Conservation (phyloP, 345 rosid genomes). For the Syzygium aromaticum region DNA sequence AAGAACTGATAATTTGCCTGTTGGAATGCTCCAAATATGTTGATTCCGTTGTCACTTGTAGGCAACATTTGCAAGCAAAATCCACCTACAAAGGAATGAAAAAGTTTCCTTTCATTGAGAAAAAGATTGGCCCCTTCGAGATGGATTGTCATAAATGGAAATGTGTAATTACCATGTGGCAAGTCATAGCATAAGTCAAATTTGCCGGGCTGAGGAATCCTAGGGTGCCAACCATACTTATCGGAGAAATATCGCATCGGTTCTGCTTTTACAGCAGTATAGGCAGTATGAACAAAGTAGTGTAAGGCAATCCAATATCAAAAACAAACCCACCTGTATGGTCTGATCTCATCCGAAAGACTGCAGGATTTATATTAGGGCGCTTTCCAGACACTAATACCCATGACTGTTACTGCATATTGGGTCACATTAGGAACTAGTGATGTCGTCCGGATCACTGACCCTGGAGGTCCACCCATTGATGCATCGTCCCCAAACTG, state of each 20-base stretch:
- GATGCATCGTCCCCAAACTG: neutral
- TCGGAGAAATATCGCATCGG: neutral
- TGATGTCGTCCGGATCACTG: neutral
- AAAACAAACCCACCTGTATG: neutral
- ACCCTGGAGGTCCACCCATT: neutral
- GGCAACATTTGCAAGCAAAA: neutral
- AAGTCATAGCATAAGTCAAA: neutral
- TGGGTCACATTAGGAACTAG: neutral
- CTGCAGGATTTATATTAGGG: neutral
- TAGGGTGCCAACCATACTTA: too few relatives aligned
- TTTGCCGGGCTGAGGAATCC: neutral
- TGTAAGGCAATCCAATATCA: neutral
- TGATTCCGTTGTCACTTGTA: neutral
- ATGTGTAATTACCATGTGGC: neutral
- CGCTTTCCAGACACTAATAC: neutral
- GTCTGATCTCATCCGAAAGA: neutral
- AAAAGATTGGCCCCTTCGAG: neutral
- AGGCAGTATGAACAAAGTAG: neutral
- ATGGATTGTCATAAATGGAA: neutral
- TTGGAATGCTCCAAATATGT: neutral
- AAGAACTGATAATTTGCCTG: neutral
- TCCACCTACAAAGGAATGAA: neutral
- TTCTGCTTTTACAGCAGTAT: neutral
- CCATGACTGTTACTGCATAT: neutral
- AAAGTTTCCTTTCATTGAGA: neutral